Evolutionary conservation across 1,139 yeast species (phyloP).

Genomic region (Geotrichum citri-aurantii): DNA sequence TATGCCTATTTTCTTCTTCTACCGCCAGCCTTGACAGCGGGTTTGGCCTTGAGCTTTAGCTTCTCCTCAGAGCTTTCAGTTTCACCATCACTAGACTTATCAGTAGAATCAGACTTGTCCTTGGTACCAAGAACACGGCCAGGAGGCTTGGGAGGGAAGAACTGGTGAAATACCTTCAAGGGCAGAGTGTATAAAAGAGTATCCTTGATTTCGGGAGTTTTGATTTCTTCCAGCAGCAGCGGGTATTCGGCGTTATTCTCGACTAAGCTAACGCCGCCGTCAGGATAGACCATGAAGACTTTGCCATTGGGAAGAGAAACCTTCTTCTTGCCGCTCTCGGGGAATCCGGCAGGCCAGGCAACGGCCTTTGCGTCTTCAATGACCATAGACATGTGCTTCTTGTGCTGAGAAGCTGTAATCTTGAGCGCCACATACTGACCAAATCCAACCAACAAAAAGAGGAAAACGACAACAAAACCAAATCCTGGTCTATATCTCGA

Average conservation of each 20-base stretch:
- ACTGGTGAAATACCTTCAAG: constrained; percentile 20
- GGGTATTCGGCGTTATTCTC: constrained; percentile 44
- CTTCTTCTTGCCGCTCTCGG: constrained; percentile 30
- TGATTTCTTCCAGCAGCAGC: constrained; percentile 35
- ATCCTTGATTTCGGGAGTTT: constrained; percentile 49
- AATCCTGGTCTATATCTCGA: constrained; percentile 48
- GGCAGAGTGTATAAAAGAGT: constrained; percentile 50
- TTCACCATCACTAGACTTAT: background rate
- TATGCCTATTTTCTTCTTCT: constrained; percentile 22
- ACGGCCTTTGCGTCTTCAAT: constrained; percentile 32
- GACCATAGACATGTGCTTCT: constrained; percentile 45
- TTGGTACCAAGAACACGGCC: constrained; percentile 13
- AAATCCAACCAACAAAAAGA: constrained; percentile 46
- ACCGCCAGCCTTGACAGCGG: constrained; percentile 29
- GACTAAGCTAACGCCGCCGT: constrained; percentile 61
- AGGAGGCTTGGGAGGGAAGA: constrained; percentile 14
- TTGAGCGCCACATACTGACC: constrained; percentile 55
- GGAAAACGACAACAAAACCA: constrained; percentile 45
- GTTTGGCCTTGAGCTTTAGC: constrained; percentile 19
- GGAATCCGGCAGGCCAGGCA: constrained; percentile 47
- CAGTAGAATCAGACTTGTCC: background rate
- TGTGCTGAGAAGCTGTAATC: constrained; percentile 51
- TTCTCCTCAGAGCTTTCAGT: background rate
- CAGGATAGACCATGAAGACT: constrained; percentile 57
- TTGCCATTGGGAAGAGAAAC: constrained; percentile 46